Evolutionary conservation across 139 green algal genomes (phyloP), one percentile per base, ranked within the genome.

Genomic region (Yamagishiella unicocca): DNA sequence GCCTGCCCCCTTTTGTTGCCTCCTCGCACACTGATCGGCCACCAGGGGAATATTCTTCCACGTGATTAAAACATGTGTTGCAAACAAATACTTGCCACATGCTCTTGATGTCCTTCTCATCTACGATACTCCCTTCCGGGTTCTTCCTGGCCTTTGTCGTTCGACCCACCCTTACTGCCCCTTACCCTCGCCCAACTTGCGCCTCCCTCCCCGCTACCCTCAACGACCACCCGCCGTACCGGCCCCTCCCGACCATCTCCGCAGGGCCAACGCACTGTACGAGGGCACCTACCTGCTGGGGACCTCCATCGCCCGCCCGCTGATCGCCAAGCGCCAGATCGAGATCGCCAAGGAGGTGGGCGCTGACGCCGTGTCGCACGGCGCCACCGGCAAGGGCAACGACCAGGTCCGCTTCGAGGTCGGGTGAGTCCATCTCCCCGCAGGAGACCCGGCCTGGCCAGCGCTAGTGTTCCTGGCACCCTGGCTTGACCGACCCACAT

Each of bases 341-440:
- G 98, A 99, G 92, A 98, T 99, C 83, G 98, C 98, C 8, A 93
- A 96, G 83, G 88, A 94, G 91, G 93, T 97, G 19, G 98, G 98
- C 61, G 98, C 98, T 19, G 98, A 99, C 87, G 98, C 98, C 2
- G 98, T 99, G 62, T 96, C 91, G 42, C 98, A 99, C 90, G 98
- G 98, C n/a, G 98, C 97, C 87, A 99, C 98, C 31, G 98, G 98
- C 85, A 99, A 99, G 96, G 98, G 98, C 74, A 99, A 99, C 87
- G 98, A 99, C 88, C 97, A 99, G 92, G 94, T 97, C 45, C 67
- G 89, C 40, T 86, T 76, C 70, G 83, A 88, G 83, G 83, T 88
- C 83, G 83, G 83, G 83, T 88, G 40, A 88, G 83, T 82, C 5
- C n/a, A 29, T 3, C 27, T 79, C 12, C 4, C 14, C n/a, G 62